Conservation (phyloP, 1,139 yeast species). For the Geotrichum reessii region DNA sequence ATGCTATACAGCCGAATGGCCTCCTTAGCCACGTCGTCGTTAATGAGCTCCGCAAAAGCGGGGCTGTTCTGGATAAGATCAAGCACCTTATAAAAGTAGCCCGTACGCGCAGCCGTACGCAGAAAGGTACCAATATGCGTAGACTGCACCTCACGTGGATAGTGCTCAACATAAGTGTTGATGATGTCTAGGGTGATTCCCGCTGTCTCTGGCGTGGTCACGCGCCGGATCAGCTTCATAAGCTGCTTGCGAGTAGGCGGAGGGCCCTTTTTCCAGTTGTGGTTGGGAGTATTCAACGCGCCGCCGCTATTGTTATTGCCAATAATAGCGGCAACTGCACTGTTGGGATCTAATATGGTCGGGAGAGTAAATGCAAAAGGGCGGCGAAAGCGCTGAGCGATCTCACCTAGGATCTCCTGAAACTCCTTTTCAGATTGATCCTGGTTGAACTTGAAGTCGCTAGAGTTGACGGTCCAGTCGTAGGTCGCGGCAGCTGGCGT, state of each 20-base stretch:
- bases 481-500: conserved; percentile 1
- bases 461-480: conserved; percentile 14
- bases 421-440: conserved; percentile 14
- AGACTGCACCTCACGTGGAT: conserved; percentile 15
- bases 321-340: not conserved
- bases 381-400: conserved; percentile 15
- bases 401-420: conserved; percentile 11
- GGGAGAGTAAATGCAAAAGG: conserved; percentile 12
- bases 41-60: conserved; percentile 4
- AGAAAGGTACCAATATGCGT: conserved; percentile 15
- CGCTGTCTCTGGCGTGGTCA: conserved; percentile 9
- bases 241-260: conserved; percentile 18
- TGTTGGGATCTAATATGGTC: not conserved
- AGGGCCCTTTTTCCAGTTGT: conserved; percentile 11
- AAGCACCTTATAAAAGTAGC: conserved; percentile 13
- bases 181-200: conserved; percentile 13
- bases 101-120: conserved; percentile 16
- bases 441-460: conserved; percentile 5
- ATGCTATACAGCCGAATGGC: conserved; percentile 15
- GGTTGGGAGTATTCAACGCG: conserved; percentile 10
- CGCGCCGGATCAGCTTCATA: conserved; percentile 15
- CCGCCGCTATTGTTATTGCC: conserved; percentile 12
- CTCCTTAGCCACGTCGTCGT: conserved; percentile 7
- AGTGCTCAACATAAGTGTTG: conserved; percentile 13
- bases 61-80: conserved; percentile 12